These are phyloP conservation scores for Leccinum sublutescens DNA, from an alignment of 768 basidiomycete genomes.

Conservation along the genomic window DNA sequence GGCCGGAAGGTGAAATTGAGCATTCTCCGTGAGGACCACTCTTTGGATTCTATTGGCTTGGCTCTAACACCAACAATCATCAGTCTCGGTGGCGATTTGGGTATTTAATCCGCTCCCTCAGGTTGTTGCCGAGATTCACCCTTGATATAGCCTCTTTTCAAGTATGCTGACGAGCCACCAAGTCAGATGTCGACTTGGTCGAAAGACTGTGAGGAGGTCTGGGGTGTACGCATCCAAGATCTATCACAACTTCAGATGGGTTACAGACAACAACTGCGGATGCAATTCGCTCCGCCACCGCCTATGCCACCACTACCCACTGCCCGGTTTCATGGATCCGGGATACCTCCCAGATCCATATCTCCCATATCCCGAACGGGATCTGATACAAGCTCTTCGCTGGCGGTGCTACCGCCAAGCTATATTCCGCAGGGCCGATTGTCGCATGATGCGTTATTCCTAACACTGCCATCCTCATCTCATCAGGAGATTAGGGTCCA, in stretches of 20 bases:
- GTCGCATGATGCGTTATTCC: slow-evolving; percentile 37
- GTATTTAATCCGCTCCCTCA: slow-evolving; percentile 41
- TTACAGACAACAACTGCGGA: slow-evolving; percentile 15
- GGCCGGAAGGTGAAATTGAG: slow-evolving; percentile 43
- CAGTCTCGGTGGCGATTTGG: slow-evolving; percentile 64
- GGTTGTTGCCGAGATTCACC: slow-evolving; percentile 18
- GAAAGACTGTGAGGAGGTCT: slow-evolving; percentile 61
- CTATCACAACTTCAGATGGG: slow-evolving; percentile 31
- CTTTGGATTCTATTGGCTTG: slow-evolving; percentile 34
- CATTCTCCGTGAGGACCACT: slow-evolving; percentile 41
- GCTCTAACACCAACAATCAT: slow-evolving; percentile 18
- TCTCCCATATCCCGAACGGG: slow-evolving; percentile 22
- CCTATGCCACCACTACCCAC: slow-evolving; percentile 24
- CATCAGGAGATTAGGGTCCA: slow-evolving; percentile 20
- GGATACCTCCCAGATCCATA: slow-evolving; percentile 13
- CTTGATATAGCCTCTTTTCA: slow-evolving; percentile 58
- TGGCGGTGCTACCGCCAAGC: slow-evolving; percentile 27
- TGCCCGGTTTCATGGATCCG: slow-evolving; percentile 13
- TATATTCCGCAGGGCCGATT: slow-evolving; percentile 34
- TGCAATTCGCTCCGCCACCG: slow-evolving; percentile 18
- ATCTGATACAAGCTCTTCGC: slow-evolving; percentile 17
- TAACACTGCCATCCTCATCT: slow-evolving; percentile 18
- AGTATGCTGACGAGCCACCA: slow-evolving; percentile 57
- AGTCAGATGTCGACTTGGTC: slow-evolving; percentile 57
- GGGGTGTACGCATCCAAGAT: slow-evolving; percentile 60